These are phyloP conservation scores for Myxozyma sirexii DNA, from an alignment of 805 yeast genomes.

Conservation along the genomic window DNA sequence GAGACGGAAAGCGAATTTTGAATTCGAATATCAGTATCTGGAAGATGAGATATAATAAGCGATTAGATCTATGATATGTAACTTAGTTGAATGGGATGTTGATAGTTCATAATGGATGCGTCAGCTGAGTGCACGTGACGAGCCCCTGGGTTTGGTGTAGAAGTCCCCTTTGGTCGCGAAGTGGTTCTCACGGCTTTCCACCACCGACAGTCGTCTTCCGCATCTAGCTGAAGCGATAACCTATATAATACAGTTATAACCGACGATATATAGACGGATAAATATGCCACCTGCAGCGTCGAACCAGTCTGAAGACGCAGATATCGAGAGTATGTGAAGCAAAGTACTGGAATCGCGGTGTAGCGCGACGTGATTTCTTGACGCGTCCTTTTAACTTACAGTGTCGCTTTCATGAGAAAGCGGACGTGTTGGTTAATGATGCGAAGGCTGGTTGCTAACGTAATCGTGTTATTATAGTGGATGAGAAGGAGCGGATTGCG, in stretches of 20 bases:
- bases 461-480: slow-evolving; percentile 16
- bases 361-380: too few relatives aligned
- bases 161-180: not conserved
- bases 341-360: not conserved
- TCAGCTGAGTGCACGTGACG: not conserved
- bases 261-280: not conserved
- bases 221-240: too few relatives aligned
- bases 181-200: too few relatives aligned
- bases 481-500: slow-evolving; percentile 27
- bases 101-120: too few relatives aligned
- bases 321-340: slow-evolving; percentile 23
- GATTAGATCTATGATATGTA: not conserved
- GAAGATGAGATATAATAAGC: slow-evolving; percentile 44
- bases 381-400: too few relatives aligned
- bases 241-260: too few relatives aligned
- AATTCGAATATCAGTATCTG: slow-evolving; percentile 50
- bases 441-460: not conserved
- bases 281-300: slow-evolving; percentile 30
- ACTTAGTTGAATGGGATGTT: too few relatives aligned
- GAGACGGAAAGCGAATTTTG: slow-evolving; percentile 62
- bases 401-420: too few relatives aligned
- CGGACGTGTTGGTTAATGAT: not conserved
- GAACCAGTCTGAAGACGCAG: slow-evolving; percentile 19
- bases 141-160: not conserved
- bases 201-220: too few relatives aligned